Evolutionary conservation across 345 rosid genomes (phyloP).

Genomic region (Rhodamnia rubescens): DNA sequence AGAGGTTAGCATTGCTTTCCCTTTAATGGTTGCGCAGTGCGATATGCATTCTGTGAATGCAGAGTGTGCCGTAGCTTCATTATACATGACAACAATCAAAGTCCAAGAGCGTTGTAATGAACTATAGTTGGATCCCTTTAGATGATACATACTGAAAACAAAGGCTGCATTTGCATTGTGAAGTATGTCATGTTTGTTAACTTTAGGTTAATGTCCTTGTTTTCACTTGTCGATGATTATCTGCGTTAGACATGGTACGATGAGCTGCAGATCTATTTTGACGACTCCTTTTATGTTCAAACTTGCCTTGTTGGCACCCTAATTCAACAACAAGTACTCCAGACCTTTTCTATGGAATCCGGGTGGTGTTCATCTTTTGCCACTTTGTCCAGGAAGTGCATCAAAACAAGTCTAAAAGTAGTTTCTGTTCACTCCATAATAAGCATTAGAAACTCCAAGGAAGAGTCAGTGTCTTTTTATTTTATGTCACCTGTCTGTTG

Average conservation of each 20-base stretch:
- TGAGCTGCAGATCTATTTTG: neutral
- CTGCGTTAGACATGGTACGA: neutral
- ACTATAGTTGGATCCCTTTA: neutral
- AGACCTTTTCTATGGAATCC: neutral
- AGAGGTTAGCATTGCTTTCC: constrained; percentile 31
- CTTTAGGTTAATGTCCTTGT: neutral
- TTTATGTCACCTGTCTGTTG: neutral
- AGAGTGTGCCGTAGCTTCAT: neutral
- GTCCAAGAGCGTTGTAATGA: neutral
- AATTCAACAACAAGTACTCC: neutral
- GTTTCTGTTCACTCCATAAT: neutral
- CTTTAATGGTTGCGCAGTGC: neutral
- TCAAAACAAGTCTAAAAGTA: neutral
- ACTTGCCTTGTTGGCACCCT: neutral
- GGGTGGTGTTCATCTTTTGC: neutral
- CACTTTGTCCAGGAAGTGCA: neutral
- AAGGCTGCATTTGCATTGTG: neutral
- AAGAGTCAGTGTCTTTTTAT: neutral
- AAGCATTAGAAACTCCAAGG: neutral
- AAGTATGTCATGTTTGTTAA: neutral
- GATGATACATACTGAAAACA: neutral
- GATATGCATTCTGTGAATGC: neutral
- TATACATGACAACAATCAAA: neutral
- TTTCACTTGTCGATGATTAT: neutral
- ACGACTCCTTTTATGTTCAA: neutral